These are phyloP conservation scores for Boletus rubescentipes DNA, from an alignment of 768 basidiomycete species.

Conservation along the genomic window DNA sequence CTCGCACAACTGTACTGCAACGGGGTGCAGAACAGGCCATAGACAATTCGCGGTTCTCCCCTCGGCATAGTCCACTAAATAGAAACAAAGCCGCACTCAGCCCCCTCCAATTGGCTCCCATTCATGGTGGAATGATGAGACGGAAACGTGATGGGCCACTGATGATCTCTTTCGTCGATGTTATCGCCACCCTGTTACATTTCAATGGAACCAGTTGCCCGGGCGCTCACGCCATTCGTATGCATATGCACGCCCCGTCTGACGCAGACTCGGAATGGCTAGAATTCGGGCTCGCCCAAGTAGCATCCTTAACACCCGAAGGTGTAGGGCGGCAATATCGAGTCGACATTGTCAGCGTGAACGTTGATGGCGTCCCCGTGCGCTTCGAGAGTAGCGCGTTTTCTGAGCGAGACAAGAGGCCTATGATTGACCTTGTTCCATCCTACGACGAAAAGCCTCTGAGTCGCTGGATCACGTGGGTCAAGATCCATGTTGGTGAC, in stretches of 20 bases:
- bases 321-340: constrained; percentile 36
- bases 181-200: constrained; percentile 52
- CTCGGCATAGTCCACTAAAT: constrained; percentile 20
- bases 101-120: constrained; percentile 12
- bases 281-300: constrained; percentile 68
- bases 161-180: constrained; percentile 59
- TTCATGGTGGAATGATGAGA: constrained; percentile 34
- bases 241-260: constrained; percentile 54
- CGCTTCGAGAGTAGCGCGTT: constrained; percentile 52
- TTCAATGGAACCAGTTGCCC: constrained; percentile 27
- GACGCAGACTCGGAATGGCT: constrained; percentile 69
- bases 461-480: constrained; percentile 65
- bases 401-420: constrained; percentile 36
- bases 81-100: constrained; percentile 16
- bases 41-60: constrained; percentile 22
- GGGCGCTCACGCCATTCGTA: constrained; percentile 57
- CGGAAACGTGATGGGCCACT: constrained; percentile 53
- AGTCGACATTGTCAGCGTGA: constrained; percentile 53
- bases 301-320: constrained; percentile 19
- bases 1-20: constrained; percentile 22
- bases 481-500: constrained; percentile 56
- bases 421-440: constrained; percentile 35
- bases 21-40: constrained; percentile 20
- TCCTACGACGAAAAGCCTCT: constrained; percentile 54
- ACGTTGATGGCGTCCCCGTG: constrained; percentile 64